Evolutionary conservation across 768 basidiomycete genomes (phyloP).

Genomic region (Xerocomus brunneocitrinus): DNA sequence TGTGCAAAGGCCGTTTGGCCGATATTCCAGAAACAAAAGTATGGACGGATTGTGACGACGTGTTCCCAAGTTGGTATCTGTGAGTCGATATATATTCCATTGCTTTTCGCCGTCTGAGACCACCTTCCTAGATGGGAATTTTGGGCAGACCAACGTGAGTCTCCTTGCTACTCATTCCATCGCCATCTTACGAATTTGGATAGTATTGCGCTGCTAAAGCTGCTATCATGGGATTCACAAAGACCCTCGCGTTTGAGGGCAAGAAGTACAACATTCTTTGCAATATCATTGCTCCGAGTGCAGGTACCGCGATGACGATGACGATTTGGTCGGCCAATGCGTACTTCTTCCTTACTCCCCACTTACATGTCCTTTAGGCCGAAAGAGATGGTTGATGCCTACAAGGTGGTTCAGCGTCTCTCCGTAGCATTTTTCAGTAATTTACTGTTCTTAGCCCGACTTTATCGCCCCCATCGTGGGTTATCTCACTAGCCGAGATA

Average conservation of each 20-base stretch:
- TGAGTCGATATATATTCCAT: slow-evolving; percentile 37
- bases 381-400: slow-evolving; percentile 82
- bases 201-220: slow-evolving; percentile 93
- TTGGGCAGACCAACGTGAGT: slow-evolving; percentile 85
- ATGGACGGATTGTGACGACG: slow-evolving; percentile 93
- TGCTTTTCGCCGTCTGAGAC: background rate
- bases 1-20: slow-evolving; percentile 96
- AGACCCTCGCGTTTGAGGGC: slow-evolving; percentile 87
- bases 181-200: background rate
- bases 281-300: slow-evolving; percentile 83
- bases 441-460: slow-evolving; percentile 55
- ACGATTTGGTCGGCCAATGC: slow-evolving; percentile 53
- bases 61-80: slow-evolving; percentile 90
- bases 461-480: slow-evolving; percentile 91
- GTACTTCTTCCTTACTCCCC: background rate
- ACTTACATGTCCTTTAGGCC: slow-evolving; percentile 42
- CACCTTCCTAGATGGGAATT: slow-evolving; percentile 73
- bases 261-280: slow-evolving; percentile 85
- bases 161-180: background rate
- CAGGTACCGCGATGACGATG: slow-evolving; percentile 88
- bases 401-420: slow-evolving; percentile 54
- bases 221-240: slow-evolving; percentile 86
- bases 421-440: background rate
- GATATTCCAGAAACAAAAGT: slow-evolving; percentile 93
- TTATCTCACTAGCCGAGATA: slow-evolving; percentile 80